phyloP scores from a whole-genome alignment of 495 filamentous ascomycete genomes.

The Xylaria scruposa region DNA sequence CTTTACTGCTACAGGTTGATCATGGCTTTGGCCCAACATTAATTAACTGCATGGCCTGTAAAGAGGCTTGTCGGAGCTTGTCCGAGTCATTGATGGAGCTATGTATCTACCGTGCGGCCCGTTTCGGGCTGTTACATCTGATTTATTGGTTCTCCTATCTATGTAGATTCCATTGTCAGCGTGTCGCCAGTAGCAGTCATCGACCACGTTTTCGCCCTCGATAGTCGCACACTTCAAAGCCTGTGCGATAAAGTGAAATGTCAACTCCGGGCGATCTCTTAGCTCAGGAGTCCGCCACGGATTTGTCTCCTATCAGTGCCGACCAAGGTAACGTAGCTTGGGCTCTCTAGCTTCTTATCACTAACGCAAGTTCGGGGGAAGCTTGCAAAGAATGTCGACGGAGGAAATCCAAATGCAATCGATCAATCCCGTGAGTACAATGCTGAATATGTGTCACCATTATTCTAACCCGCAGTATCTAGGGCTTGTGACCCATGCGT shows the following conservation, averaged over 20 bases:
- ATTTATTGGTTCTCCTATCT: neutral
- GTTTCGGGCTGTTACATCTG: neutral
- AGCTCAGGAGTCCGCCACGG: neutral
- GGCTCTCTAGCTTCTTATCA: neutral
- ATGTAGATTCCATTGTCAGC: neutral
- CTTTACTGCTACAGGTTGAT: neutral
- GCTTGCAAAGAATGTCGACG: constrained; percentile 30
- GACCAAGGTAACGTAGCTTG: neutral
- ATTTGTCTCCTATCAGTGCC: neutral
- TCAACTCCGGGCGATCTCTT: neutral
- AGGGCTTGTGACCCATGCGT: constrained; percentile 22
- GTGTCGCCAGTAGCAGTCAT: neutral
- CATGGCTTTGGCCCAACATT: neutral
- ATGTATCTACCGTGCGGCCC: neutral
- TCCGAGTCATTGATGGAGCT: neutral
- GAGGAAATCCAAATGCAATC: constrained; percentile 29
- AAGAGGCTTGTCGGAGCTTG: neutral
- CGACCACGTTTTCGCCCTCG: neutral
- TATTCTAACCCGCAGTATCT: neutral
- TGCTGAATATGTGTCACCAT: neutral
- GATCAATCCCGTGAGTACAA: constrained; percentile 1
- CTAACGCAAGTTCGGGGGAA: constrained; percentile 7
- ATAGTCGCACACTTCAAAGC: neutral
- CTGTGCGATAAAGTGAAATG: neutral
- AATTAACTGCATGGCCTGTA: neutral